Conservation (phyloP, 2,329 filamentous ascomycete genomes). For the Thielaviopsis ethacetica region DNA sequence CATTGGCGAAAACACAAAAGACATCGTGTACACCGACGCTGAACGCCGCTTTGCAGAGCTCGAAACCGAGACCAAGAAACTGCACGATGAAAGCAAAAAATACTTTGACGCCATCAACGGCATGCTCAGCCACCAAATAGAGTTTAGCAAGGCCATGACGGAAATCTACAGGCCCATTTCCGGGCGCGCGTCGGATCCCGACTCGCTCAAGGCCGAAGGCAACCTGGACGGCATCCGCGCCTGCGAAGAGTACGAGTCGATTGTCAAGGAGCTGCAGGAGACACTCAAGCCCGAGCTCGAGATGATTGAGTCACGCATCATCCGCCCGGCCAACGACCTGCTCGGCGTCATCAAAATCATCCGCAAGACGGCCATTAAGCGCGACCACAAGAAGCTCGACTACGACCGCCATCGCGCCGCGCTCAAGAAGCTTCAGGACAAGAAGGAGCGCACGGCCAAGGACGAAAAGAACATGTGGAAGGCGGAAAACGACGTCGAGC, state of each 20-base stretch:
- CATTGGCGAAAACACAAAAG: constrained; percentile 87
- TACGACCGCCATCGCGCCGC: constrained; percentile 73
- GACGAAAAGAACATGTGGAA: constrained; percentile 97
- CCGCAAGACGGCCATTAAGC: constrained; percentile 73
- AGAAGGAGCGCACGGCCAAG: constrained; percentile 91
- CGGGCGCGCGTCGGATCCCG: constrained; percentile 83
- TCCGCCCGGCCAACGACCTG: constrained; percentile 83
- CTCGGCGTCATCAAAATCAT: constrained; percentile 92
- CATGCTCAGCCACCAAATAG: constrained; percentile 95
- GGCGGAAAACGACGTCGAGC: constrained; percentile 78
- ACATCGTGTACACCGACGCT: constrained; percentile 85
- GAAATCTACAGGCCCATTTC: constrained; percentile 98
- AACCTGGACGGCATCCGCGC: constrained; percentile 87
- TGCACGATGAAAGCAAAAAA: constrained; percentile 92
- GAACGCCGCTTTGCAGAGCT: constrained; percentile 89
- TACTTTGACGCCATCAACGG: constrained; percentile 97
- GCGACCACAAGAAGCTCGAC: constrained; percentile 94
- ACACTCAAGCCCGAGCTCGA: constrained; percentile 83
- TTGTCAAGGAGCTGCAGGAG: constrained; percentile 79
- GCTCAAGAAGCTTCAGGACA: constrained; percentile 90
- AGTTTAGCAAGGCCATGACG: constrained; percentile 88
- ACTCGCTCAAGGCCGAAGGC: constrained; percentile 63
- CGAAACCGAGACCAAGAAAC: constrained; percentile 87
- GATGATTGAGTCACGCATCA: constrained; percentile 87
- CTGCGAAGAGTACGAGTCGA: constrained; percentile 86